Conservation (phyloP, 139 green algal species). For the Astrephomene gubernaculifera region DNA sequence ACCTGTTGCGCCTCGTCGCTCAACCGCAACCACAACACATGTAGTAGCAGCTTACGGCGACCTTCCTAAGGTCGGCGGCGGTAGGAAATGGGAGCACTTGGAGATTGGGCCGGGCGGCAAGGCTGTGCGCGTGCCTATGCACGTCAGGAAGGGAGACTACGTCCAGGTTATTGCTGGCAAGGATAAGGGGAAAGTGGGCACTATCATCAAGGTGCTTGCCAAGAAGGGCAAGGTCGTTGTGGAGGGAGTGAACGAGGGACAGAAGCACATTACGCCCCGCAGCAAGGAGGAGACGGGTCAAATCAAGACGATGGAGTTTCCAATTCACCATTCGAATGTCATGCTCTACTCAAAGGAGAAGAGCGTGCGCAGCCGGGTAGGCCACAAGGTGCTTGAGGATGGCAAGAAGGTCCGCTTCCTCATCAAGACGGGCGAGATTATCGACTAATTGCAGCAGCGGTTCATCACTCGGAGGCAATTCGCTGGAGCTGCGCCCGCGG, state of each 20-base stretch:
- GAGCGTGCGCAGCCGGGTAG: conserved; percentile 76
- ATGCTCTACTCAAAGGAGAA: conserved; percentile 90
- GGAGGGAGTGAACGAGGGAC: conserved; percentile 93
- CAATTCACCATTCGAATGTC: conserved; percentile 97
- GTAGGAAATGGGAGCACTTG: conserved; percentile 91
- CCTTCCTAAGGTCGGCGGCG: conserved; percentile 72
- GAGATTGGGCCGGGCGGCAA: conserved; percentile 85
- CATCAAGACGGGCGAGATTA: conserved; percentile 90
- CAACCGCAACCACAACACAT: conserved; percentile 12
- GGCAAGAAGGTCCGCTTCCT: conserved; percentile 91
- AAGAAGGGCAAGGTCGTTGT: conserved; percentile 91
- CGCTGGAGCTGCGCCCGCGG: background rate
- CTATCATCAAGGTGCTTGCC: conserved; percentile 78
- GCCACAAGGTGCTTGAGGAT: conserved; percentile 77
- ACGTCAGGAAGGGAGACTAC: conserved; percentile 91
- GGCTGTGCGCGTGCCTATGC: conserved; percentile 82
- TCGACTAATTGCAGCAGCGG: conserved; percentile 48
- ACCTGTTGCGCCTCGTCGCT: conserved; percentile 2
- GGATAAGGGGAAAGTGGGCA: conserved; percentile 96
- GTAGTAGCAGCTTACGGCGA: conserved; percentile 53
- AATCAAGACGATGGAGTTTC: conserved; percentile 88
- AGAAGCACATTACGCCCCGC: conserved; percentile 87
- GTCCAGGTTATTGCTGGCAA: conserved; percentile 88
- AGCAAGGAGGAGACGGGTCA: conserved; percentile 85
- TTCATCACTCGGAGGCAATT: background rate